Evolutionary conservation across 768 basidiomycete genomes (phyloP), one percentile per base, ranked within the genome.

Genomic region (Tremella fuciformis): DNA sequence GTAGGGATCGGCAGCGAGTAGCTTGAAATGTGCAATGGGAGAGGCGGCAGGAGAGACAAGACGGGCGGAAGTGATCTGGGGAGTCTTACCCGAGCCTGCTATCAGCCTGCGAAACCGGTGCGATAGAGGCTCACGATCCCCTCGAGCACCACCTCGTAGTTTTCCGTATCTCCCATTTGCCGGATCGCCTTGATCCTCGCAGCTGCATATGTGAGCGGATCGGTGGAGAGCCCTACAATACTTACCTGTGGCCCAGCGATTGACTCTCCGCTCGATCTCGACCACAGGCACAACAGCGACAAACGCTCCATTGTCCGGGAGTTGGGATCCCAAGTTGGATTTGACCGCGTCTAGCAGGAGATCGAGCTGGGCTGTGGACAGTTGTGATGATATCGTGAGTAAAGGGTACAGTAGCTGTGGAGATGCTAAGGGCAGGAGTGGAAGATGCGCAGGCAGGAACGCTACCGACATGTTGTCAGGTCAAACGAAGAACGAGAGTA

Each of bases 391-490:
- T 44, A 88, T 79, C 13, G 85, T 79, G 0, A 86, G 84, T 8
- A 84, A 84, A 0, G 91, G 91, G 13, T 90, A 83, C 38, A 92
- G 83, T 57, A 92, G 78, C 46, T 84, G 78, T 0, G 91, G 91
- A 62, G 86, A 80, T 0, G 84, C 81, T 25, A 93, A 83, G 4
- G 83, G 81, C 48, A 93, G 80, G 25, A 91, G 78, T 2, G 86
- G 85, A 6, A 92, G 81, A 3, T 66, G 55, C 6, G 73, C 68
- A 58, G 82, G 83, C 49, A 66, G 67, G 57, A 70, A 71, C 2
- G 60, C 68, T 2, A 59, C 55, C 18, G 71, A 65, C 59, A 29
- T 48, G 25, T 8, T 34, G 49, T n/a, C 19, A 7, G 42, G 29
- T 34, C 29, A 4, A 34, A 11, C 29, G 6, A 34, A 34, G 29